Percentiles rank a stretch among this genome's conserved stretches.
Evolutionary conservation across 202 grass and related monocot species (phyloP).

Genomic region (Brachypodium distachyon): DNA sequence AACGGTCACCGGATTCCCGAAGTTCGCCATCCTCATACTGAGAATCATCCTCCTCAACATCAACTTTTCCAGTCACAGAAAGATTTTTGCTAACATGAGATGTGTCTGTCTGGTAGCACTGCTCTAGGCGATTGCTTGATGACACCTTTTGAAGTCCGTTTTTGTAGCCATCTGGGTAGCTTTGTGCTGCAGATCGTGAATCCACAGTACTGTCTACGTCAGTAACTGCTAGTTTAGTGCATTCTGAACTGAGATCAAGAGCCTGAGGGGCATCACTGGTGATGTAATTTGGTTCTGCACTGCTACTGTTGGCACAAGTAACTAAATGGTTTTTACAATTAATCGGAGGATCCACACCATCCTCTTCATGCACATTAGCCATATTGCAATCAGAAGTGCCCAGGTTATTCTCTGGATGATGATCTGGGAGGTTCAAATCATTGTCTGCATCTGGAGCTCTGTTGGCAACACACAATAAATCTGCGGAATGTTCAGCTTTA

Average conservation of each 20-base stretch:
- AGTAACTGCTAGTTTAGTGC: constrained; percentile 3
- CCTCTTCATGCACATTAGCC: background rate
- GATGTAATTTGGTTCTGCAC: constrained; percentile 28
- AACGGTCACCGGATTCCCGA: constrained; percentile 52
- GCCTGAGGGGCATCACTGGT: background rate
- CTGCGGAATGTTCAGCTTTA: constrained; percentile 12
- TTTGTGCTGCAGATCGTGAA: constrained; percentile 20
- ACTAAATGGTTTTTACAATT: constrained; percentile 17
- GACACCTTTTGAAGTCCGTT: constrained; percentile 20
- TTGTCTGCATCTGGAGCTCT: background rate
- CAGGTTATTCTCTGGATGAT: constrained; percentile 4
- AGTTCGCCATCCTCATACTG: constrained; percentile 97
- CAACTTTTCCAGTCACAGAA: constrained; percentile 20
- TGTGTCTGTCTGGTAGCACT: constrained; percentile 22
- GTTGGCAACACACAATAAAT: background rate
- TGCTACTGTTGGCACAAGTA: constrained; percentile 31
- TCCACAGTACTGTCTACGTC: constrained; percentile 17
- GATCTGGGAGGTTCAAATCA: constrained; percentile 14
- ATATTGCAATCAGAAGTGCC: constrained; percentile 11
- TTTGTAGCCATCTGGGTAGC: constrained; percentile 13
- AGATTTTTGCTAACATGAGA: constrained; percentile 25
- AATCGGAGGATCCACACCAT: constrained; percentile 2
- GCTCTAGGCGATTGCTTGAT: constrained; percentile 19
- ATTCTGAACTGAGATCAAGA: constrained; percentile 11
- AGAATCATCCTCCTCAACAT: constrained; percentile 86